Evolutionary conservation across 2,329 filamentous ascomycete genomes (phyloP), one percentile per base, ranked within the genome.

Genomic region (Cladosporium velox): DNA sequence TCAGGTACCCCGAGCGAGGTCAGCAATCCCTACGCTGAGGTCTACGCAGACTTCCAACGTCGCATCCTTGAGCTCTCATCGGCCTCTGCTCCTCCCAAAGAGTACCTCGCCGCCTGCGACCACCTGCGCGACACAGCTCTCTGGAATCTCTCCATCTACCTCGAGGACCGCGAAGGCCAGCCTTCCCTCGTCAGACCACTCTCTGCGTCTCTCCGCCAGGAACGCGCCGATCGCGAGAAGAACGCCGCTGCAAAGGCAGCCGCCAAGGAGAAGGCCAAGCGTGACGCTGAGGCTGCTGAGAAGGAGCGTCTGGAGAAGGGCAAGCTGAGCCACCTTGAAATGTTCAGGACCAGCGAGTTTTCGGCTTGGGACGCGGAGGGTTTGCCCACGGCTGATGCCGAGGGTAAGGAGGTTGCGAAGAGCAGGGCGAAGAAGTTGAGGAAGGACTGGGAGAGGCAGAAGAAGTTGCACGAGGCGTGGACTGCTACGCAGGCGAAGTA

Each of bases 401-500:
- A 91, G 35, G 93, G 92, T 0, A 88, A 87, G 67, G 92, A 96
- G 71, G 84, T 97, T 44, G 86, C 91, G 4, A 97, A 97, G 83
- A 90, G 86, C 67, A 86, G 88, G 74, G 75, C 81, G 60, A 97
- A 97, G 85, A 93, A 92, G 82, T 78, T 97, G 72, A 89, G 84
- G 80, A 97, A 97, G 83, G 89, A 92, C 65, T 96, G 91, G 91
- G 91, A 96, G 72, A 88, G 85, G 76, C 94, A 97, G 82, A 95
- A 93, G 84, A 96, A 94, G 84, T 77, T 86, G 66, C 89, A 93
- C 77, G 90, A 93, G 69, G 87, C 89, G 68, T 90, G 64, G 64
- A 14, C 28, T 18, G 58, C 44, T 8, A 28, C 32, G 26, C 64
- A 60, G 62, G 61, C 49, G 41, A 24, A 47, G 41, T 47, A 24